Base-by-base conservation (phyloP, 2,329 filamentous ascomycete species). In the Gremmenia infestans region DNA sequence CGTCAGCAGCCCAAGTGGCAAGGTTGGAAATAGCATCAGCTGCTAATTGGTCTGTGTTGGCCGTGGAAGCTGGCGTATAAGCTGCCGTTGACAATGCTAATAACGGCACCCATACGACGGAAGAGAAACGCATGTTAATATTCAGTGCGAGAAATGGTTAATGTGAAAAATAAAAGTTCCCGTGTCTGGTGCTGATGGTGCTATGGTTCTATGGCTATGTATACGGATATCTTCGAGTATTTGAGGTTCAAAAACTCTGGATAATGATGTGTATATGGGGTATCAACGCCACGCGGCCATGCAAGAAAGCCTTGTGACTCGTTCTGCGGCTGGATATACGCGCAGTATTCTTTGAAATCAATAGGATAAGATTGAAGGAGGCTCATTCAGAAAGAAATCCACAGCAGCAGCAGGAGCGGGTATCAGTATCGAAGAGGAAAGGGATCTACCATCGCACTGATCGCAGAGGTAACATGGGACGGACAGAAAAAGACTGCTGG, bases 1-100 rank as follows among this genome's bases (percentile, higher is more conserved):
- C 57, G 57, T 54, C 32, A 17, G 60, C 37, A 32, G 68, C 55
- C 47, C 71, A 65, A 8, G 65, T 48, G 5, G 65, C 69, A 12
- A 74, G 62, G 40, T 71, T 73, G n/a, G 67, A 47, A 11, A 72
- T 54, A 5, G 67, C 71, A 32, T 67, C 59, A 6, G 67, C 67
- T 39, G 71, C 71, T 14, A 74, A 58, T 2, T 64, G 50, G 61
- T 74, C 72, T 2, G 66, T 70, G 37, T 40, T 43, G 3, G 52
- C 48, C 4, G 63, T 65, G 9, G 61, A 57, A 40, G 62, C 62
- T 15, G 62, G 60, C 36, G 51, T 58, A 53, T 52, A 59, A 49
- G 52, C 51, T 50, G 61, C 45, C 54, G 61, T 35, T 48, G 55
- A 23, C 40, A 61, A 35, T 36, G 52, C 55, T 47, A 65, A 40